Evolutionary conservation across 2,329 filamentous ascomycete species (phyloP), one percentile per base, ranked within the genome.

Genomic region (Alternaria brassicae): DNA sequence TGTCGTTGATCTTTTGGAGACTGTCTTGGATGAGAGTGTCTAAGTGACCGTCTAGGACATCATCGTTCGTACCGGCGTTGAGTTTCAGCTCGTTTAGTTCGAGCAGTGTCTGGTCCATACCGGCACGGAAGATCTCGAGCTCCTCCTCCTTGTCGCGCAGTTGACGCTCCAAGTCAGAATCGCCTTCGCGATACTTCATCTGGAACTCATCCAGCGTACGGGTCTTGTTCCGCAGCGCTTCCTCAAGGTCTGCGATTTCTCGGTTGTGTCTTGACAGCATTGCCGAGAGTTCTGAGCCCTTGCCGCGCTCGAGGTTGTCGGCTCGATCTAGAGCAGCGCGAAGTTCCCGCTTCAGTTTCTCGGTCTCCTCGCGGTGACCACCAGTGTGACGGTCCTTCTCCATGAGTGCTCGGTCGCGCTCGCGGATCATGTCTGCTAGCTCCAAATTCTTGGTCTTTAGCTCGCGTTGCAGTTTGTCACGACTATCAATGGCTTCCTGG

Each of bases 381-480:
- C 95, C 95, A 51, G 84, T 87, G n/a, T 90, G 81, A 55, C 95
- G 88, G 75, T 99, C 95, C 77, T 93, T 92, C 63, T 99, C 95
- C 73, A 98, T 92, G 52, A 97, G 81, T 28, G 95, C 95, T 65
- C 95, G 88, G 74, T 99, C 95, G 69, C 95, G 87, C 81, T 99
- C 95, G 41, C 95, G 88, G 66, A 99, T 99, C 95, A 99, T 98
- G 77, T 98, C 93, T 30, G 95, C 95, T 62, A 99, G 81, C 78
- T 99, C 95, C n/a, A 99, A 83, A 75, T 99, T 99, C 86, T 99
- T 99, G 28, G 94, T 97, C 86, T 99, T 99, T 77, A 99, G 91
- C 81, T 99, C 95, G 32, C 94, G 90, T 81, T 98, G 93, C 52
- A 99, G 85, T 82, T 96, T 97, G 81, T 99, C 95, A 8, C 94